Base-by-base conservation (phyloP, 371 early-diverging fungal species). In the Circinella minor region DNA sequence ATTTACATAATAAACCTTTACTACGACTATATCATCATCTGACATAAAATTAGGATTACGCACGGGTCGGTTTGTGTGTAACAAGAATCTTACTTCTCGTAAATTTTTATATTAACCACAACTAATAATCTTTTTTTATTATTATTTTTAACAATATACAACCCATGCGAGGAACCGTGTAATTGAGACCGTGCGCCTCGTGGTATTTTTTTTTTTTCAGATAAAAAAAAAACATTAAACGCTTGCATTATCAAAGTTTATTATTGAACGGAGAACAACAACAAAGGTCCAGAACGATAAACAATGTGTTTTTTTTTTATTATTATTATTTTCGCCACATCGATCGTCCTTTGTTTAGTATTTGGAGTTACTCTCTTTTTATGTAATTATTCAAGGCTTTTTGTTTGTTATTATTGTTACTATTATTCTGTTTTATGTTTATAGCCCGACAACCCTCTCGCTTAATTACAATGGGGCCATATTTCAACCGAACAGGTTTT, bases 151-250 rank as follows among this genome's bases (percentile, higher is more conserved):
- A 43, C 43, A 6, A 6, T 15, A 54, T n/a, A 14, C 57, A 27
- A 27, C 27, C 27, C 27, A 18, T 57, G 57, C 57, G 57, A 57
- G 57, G 57, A 27, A 34, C 57, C 57, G 14, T 34, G 57, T 27
- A 57, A 17, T 57, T 57, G 57, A 27, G 57, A 57, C 57, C 57
- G 57, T 57, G 57, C 57, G 57, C 57, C 57, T 18, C 57, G 57
- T 57, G 57, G 57, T 57, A 9, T 39, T 39, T 9, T 43, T 43
- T 43, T 27, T 27, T 27, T 27, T 2, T 27, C 27, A 27, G 27
- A 27, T 27, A 27, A 27, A 27, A 27, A 27, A 27, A 27, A 27
- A 27, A 27, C 27, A 27, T 27, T 27, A 27, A 27, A 27, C 27
- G 27, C 2, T 2, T 27, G 27, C 27, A 27, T 27, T 27, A 27